Base-by-base conservation (phyloP, 345 rosid genomes). In the Populus euphratica region DNA sequence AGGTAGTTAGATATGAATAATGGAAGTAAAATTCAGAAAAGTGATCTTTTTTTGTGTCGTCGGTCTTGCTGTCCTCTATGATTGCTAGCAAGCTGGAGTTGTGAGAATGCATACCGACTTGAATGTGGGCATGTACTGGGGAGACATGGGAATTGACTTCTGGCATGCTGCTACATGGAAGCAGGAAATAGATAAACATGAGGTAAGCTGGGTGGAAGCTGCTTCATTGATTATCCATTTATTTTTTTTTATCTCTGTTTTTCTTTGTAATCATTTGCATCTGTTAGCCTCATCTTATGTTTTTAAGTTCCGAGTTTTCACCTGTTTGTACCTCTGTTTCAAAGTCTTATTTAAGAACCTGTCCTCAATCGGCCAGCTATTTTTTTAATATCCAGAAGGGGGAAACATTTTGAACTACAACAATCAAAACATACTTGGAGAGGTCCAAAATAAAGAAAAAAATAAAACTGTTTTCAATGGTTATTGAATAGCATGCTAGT, bases 121-220 rank as follows among this genome's bases (percentile, higher is more conserved):
- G 49, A 82, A 81, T 41, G 96, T 96, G 59, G 90, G 92, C 18
- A 85, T 63, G 87, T 93, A 89, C 68, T 88, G 93, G 93, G 99
- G 99, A 78, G 91, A 81, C 0, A 93, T 87, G 96, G 93, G 91
- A 25, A 88, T 93, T 29, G 97, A 92, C 80, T 87, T 25, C 83
- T 96, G 97, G 98, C 75, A 85, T 76, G 85, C 83, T 63, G 84
- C 81, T 11, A 79, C 47, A 11, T 96, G 98, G 99, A 79, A 76
- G 47, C 76, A 69, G 72, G 79, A 96, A 83, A 84, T 91, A 4
- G 86, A 73, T 4, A 74, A 79, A 70, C 67, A 92, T 80, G 98
- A 96, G 97, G 99, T 96, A 54, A 23, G 62, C 33, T 63, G 23
- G n/a, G 2, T 18, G 59, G 10, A 52, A 52, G 59, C 64, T 59